Evolutionary conservation across 768 basidiomycete species (phyloP), one percentile per base, ranked within the genome.

Genomic region (Galerina marginata): DNA sequence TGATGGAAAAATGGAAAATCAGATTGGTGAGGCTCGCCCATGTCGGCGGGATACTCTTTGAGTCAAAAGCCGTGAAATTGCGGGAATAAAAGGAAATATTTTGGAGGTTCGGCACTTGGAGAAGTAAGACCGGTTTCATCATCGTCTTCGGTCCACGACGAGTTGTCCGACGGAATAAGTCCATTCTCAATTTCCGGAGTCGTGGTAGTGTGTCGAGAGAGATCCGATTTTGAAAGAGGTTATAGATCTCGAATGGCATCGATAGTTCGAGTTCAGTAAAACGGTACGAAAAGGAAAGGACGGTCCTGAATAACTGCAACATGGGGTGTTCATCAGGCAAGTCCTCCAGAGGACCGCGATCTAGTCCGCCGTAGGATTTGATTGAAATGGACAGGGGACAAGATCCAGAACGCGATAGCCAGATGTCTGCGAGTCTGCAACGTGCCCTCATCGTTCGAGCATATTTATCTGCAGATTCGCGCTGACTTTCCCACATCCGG

Each of bases 341-440:
- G 12, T 52, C 36, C 50, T 12, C 20, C 12, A 11, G n/a, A 23
- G 15, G 11, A 25, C 1, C 23, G 12, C 36, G 26, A 9, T 33
- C 15, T 6, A 23, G 20, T 53, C 23, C 25, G 6, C n/a, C 37
- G 10, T 14, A 51, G 9, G 11, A 51, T 7, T 33, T 33, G n/a
- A 58, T 20, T 14, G 49, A 58, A 11, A 58, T 52, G 3, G 57
- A 58, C 23, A 58, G 16, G 9, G 57, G 29, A 16, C 38, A 42
- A 26, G 20, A 15, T 36, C 40, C 48, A 44, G 57, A 58, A 14
- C 50, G 49, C 6, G 40, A 51, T 9, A 52, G 39, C 57, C 57
- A 58, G 10, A 12, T 14, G 15, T 44, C 10, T 16, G 40, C 25
- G 11, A 40, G 48, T 12, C 43, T 37, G 26, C 15, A 20, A 33